Conservation (phyloP, 75 land plant species). For the Adiantum capillusveneris region DNA sequence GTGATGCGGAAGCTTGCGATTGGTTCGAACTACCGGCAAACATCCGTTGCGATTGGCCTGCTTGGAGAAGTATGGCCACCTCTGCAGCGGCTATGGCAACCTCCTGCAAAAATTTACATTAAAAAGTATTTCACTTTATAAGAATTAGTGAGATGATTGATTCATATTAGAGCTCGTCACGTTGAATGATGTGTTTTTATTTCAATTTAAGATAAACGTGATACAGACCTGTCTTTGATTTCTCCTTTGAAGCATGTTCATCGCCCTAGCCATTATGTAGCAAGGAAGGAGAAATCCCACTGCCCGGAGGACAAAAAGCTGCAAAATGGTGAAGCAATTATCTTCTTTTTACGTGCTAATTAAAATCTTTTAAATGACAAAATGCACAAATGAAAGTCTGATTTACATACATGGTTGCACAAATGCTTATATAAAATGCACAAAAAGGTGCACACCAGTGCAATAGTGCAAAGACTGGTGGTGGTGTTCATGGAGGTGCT, state of each 20-base stretch:
- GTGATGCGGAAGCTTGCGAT: not conserved
- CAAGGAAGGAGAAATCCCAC: slow-evolving; percentile 49
- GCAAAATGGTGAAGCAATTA: slow-evolving; percentile 8
- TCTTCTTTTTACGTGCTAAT: no score
- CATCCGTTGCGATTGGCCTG: slow-evolving; percentile 20
- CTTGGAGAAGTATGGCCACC: slow-evolving; percentile 53
- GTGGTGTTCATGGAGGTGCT: no score
- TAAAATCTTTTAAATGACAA: no score
- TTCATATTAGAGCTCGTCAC: not conserved
- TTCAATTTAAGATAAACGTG: not conserved
- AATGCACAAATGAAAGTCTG: no score
- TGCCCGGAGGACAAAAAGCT: slow-evolving; percentile 46
- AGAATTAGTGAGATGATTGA: not conserved
- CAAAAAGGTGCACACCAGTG: no score
- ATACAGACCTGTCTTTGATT: slow-evolving; percentile 33
- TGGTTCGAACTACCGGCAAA: not conserved
- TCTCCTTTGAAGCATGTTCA: slow-evolving; percentile 29
- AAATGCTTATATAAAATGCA: no score
- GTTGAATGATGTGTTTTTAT: not conserved
- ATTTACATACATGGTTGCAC: no score
- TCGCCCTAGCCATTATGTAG: slow-evolving; percentile 37
- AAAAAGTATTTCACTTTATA: not conserved
- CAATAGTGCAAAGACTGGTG: no score
- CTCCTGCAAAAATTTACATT: slow-evolving; percentile 24
- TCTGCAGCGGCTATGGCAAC: slow-evolving; percentile 66